phyloP scores from a whole-genome alignment of 2,329 filamentous ascomycete species.

The Sphaerulina musiva region DNA sequence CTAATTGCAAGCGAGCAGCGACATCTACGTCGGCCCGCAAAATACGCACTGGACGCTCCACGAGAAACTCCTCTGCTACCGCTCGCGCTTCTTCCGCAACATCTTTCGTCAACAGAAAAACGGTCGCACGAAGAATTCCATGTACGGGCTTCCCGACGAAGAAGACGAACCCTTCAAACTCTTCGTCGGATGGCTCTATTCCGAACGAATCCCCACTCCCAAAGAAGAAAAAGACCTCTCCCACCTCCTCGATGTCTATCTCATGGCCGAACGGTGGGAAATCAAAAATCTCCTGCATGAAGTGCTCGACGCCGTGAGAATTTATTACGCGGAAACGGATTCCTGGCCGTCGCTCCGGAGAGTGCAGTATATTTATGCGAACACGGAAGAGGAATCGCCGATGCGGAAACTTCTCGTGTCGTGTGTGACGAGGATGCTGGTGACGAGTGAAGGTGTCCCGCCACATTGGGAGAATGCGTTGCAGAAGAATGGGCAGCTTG shows the following conservation, averaged over 20 bases:
- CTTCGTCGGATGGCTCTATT: slow-evolving; percentile 52
- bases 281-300: slow-evolving; percentile 44
- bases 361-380: slow-evolving; percentile 41
- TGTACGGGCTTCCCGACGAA: slow-evolving; percentile 48
- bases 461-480: slow-evolving; percentile 51
- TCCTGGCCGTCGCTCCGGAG: slow-evolving; percentile 48
- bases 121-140: slow-evolving; percentile 30
- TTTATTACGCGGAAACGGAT: slow-evolving; percentile 49
- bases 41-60: slow-evolving; percentile 52
- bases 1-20: slow-evolving; percentile 16
- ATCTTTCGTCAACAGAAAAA: slow-evolving; percentile 43
- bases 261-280: slow-evolving; percentile 49
- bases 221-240: slow-evolving; percentile 47
- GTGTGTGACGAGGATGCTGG: slow-evolving; percentile 46
- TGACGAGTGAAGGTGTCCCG: slow-evolving; percentile 46
- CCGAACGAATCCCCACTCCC: slow-evolving; percentile 41
- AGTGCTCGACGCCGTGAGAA: slow-evolving; percentile 45
- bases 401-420: slow-evolving; percentile 39
- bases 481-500: slow-evolving; percentile 49
- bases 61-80: slow-evolving; percentile 51
- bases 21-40: slow-evolving; percentile 50
- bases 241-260: slow-evolving; percentile 49
- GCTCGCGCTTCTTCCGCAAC: slow-evolving; percentile 49
- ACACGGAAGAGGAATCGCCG: slow-evolving; percentile 28
- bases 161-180: slow-evolving; percentile 47